Base-by-base conservation (phyloP, 2,329 filamentous ascomycete genomes). In the Cladophialophora yegresii region DNA sequence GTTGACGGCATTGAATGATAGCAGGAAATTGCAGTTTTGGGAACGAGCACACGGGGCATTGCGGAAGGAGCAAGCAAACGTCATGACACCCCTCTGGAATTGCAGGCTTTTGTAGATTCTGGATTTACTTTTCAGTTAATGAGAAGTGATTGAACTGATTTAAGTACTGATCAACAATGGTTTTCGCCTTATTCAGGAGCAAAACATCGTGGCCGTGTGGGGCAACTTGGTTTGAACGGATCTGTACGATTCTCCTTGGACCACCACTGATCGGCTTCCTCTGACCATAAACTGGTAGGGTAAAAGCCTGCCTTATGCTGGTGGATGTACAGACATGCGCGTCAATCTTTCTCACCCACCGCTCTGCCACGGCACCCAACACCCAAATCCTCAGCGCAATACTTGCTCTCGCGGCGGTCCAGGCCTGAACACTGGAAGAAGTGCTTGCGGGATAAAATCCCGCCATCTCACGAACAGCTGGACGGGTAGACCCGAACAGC, bases 1-100 rank as follows among this genome's bases (percentile, higher is more conserved):
- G 76, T 72, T 67, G 23, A 63, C 49, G 20, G 30, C 8, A 26
- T 26, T 50, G 47, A 16, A 26, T 50, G 22, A 43, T 43, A 43
- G 13, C 36, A n/a, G 36, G 5, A 8, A 16, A 6, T 20, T 43
- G 36, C 36, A 43, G 16, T 43, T n/a, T 43, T n/a, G 13, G 36
- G 36, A 6, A 43, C n/a, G 16, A 43, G 36, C 36, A 43, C 13
- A 20, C 36, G 16, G 1, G 16, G 36, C 16, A 43, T 43, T 43
- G 36, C 5, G 36, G n/a, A 51, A 13, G 22, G 22, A 12, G 5
- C 22, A 51, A 10, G 47, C 47, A 12, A 23, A 4, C 47, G 12
- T 26, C 23, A 12, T 8, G 26, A 23, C 47, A 23, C 47, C 47
- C 22, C 26, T 28, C 47, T 26, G 22, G 26, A 16, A 28, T 10